phyloP scores from a whole-genome alignment of 2,329 filamentous ascomycete genomes.

The Monosporascus cannonballus region DNA sequence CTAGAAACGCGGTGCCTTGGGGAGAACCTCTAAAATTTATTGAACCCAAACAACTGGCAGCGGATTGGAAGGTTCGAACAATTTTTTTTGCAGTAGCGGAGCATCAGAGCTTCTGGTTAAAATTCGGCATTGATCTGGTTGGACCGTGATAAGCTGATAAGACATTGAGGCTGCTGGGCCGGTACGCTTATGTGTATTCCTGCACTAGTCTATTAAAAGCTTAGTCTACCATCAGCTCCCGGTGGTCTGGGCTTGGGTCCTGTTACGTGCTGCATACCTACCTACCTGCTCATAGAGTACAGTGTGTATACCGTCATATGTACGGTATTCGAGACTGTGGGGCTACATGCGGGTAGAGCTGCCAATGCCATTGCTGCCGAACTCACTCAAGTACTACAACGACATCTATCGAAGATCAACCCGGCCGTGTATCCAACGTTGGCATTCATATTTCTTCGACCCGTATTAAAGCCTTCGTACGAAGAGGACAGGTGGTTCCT shows the following conservation, averaged over 20 bases:
- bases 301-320: background rate
- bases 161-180: background rate
- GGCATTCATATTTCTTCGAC: too few species aligned
- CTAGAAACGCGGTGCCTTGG: slow-evolving; percentile 16
- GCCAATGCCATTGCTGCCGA: background rate
- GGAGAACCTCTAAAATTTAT: slow-evolving; percentile 31
- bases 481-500: too few species aligned
- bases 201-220: background rate
- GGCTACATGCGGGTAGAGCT: background rate
- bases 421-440: too few species aligned
- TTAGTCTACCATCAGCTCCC: background rate
- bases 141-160: background rate
- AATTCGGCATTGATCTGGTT: background rate
- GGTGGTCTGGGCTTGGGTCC: too few species aligned
- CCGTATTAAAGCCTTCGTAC: too few species aligned
- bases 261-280: background rate
- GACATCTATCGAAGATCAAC: background rate
- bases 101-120: background rate
- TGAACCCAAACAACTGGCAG: slow-evolving; percentile 25
- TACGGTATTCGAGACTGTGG: background rate
- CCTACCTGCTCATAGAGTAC: background rate
- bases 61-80: slow-evolving; percentile 27
- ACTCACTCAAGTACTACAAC: background rate
- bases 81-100: slow-evolving; percentile 31
- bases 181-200: background rate